Conservation (phyloP, 345 rosid genomes). For the Trapa incisa region DNA sequence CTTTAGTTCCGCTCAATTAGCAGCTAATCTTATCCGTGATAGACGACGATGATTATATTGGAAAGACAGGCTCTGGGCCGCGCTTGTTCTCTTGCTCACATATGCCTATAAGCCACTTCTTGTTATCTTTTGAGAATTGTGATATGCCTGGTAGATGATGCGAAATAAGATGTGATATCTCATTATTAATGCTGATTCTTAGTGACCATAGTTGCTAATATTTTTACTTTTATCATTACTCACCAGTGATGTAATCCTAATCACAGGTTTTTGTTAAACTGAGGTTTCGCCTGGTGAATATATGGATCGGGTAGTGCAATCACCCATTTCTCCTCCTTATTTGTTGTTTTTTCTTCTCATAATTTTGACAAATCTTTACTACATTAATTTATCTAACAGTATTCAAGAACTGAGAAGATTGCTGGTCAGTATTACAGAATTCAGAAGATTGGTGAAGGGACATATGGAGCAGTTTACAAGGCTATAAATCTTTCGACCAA, state of each 20-base stretch:
- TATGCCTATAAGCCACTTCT: neutral
- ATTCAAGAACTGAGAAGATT: neutral
- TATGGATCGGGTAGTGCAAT: conserved; percentile 4
- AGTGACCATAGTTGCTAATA: neutral
- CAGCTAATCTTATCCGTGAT: neutral
- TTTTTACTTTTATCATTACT: neutral
- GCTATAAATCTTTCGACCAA: conserved; percentile 71
- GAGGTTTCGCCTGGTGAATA: neutral
- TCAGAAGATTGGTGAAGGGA: conserved; percentile 95
- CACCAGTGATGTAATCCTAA: neutral
- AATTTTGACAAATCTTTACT: neutral
- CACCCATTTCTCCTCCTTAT: neutral
- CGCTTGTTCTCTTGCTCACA: no score
- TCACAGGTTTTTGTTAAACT: neutral
- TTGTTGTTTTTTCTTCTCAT: neutral
- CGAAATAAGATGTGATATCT: no score
- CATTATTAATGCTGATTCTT: no score
- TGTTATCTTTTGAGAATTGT: neutral
- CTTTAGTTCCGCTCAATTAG: neutral
- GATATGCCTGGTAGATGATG: neutral
- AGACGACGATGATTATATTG: neutral
- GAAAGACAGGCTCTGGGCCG: neutral
- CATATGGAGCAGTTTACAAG: conserved; percentile 87
- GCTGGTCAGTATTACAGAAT: conserved; percentile 72
- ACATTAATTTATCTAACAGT: neutral